phyloP scores from a whole-genome alignment of 179 eudicot genomes.

The Patellifolia procumbens region DNA sequence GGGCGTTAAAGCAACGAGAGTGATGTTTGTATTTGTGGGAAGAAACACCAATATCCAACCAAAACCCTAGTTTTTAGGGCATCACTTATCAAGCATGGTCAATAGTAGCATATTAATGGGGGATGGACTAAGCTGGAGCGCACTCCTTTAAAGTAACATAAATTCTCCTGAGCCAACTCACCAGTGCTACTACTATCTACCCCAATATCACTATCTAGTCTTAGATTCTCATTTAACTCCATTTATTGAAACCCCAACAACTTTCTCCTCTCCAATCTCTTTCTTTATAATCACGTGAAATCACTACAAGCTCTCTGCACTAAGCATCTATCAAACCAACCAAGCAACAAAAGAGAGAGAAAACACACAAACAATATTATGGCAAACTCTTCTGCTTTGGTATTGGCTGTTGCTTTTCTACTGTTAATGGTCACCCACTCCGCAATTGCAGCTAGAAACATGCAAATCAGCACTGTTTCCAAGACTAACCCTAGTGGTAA shows the following conservation, averaged over 20 bases:
- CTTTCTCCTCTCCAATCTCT: not conserved
- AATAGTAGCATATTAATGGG: conserved; percentile 3
- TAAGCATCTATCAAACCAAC: not conserved
- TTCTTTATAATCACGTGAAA: conserved; percentile 19
- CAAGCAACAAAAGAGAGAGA: conserved; percentile 16
- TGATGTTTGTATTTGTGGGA: not conserved
- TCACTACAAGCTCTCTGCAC: conserved; percentile 8
- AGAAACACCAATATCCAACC: not conserved
- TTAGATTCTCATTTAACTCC: conserved; percentile 13
- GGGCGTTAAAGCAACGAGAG: not conserved
- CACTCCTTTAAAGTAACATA: conserved; percentile 21
- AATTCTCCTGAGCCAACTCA: conserved; percentile 13
- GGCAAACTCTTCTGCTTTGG: not conserved
- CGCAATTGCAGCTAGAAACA: conserved; percentile 25
- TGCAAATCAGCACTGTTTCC: conserved; percentile 14
- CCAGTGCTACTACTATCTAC: conserved; percentile 25
- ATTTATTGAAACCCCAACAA: conserved; percentile 16
- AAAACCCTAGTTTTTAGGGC: not conserved
- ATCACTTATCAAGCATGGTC: no score
- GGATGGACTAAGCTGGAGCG: no score
- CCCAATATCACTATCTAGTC: conserved; percentile 25
- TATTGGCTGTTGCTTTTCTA: conserved; percentile 8
- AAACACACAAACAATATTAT: not conserved
- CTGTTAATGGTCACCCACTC: conserved; percentile 15
- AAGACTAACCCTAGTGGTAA: conserved; percentile 7